Percentiles rank a stretch among this genome's conserved stretches.
Conservation (phyloP, 176 grass and related monocot species). For the Avena insularis region DNA sequence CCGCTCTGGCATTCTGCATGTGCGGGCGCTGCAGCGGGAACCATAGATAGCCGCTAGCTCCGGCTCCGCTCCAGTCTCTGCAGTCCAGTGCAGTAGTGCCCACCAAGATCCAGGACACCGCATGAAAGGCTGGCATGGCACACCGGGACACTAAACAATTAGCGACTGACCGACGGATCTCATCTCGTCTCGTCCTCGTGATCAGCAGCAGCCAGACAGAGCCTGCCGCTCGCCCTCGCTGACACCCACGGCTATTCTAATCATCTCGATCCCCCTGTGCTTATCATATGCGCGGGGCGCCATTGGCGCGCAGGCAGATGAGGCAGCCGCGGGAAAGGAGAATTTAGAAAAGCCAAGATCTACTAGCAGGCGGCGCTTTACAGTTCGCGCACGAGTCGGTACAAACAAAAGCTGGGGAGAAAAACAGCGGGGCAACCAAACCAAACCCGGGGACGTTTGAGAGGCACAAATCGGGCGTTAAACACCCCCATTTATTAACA, state of each 20-base stretch:
- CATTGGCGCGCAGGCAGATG: too few relatives aligned
- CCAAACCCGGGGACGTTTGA: background rate
- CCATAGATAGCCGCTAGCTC: constrained; percentile 2
- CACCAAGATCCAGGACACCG: constrained; percentile 40
- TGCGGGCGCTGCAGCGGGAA: constrained; percentile 15
- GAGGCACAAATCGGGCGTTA: background rate
- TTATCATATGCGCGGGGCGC: background rate
- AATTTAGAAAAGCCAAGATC: background rate
- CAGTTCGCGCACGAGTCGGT: background rate
- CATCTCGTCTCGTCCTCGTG: background rate
- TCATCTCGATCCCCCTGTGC: background rate
- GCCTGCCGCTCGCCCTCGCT: background rate
- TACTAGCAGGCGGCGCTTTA: background rate
- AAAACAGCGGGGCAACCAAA: background rate
- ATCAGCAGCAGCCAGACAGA: background rate
- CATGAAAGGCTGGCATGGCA: constrained; percentile 26
- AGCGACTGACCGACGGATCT: constrained; percentile 17
- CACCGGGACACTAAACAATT: background rate
- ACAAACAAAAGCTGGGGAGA: constrained; percentile 15
- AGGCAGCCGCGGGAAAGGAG: background rate
- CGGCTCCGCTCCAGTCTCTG: background rate
- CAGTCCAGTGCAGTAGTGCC: background rate
- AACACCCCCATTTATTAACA: constrained; percentile 33
- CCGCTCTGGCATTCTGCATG: constrained; percentile 38
- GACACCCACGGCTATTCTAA: constrained; percentile 50